Conservation (phyloP, 441 rosid species). For the Eruca vesicaria region DNA sequence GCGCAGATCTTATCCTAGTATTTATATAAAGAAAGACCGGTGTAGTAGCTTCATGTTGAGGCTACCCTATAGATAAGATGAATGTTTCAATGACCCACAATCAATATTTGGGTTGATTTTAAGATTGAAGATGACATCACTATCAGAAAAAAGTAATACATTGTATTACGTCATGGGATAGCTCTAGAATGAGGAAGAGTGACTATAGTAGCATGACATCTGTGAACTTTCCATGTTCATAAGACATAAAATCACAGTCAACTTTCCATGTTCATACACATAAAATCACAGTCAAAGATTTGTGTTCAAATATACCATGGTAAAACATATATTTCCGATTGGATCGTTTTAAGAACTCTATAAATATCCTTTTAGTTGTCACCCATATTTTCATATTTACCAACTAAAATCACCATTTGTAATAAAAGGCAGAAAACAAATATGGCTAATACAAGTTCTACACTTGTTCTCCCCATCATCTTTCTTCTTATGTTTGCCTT, state of each 20-base stretch:
- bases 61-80: no score
- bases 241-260: background rate
- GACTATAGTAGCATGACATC: background rate
- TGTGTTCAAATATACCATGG: background rate
- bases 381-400: background rate
- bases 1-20: no score
- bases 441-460: background rate
- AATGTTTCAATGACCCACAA: no score
- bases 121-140: no score
- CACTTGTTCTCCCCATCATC: background rate
- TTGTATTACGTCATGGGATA: background rate
- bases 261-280: background rate
- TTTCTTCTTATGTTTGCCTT: constrained; percentile 9
- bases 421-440: background rate
- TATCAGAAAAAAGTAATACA: background rate
- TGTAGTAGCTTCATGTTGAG: no score
- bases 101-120: no score
- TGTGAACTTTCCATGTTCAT: background rate
- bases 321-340: background rate
- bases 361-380: background rate
- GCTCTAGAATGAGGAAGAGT: background rate
- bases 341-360: background rate
- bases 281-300: background rate
- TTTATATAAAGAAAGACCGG: no score
- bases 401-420: background rate